Evolutionary conservation across 2,329 filamentous ascomycete genomes (phyloP), one percentile per base, ranked within the genome.

Genomic region (Erysiphe neolycopersici): DNA sequence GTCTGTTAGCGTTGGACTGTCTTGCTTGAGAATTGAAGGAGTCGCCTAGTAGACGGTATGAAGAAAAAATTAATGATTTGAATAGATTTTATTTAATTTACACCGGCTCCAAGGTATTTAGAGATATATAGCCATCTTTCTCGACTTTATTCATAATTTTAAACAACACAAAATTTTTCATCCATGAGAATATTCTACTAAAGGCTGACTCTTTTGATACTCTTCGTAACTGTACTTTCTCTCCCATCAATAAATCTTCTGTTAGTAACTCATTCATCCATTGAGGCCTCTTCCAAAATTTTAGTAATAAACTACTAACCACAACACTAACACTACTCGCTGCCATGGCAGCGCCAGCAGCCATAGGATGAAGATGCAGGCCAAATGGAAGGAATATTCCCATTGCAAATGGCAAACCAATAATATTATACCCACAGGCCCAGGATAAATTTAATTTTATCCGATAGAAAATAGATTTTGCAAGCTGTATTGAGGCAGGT

Each of bases 321-420:
- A 95, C 87, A 4, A 98, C 89, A 47, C 79, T 89, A 40, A 98
- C 83, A 50, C 79, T 87, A 46, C 79, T 89, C 50, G 70, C 73
- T 1, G 85, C 87, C 85, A 98, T 95, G 42, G 89, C 89, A 3
- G 81, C 83, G 17, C 84, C 85, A 1, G 89, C 89, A 42, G 85
- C 84, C 76, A 95, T 87, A 19, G 89, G 85, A 51, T 92, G 89
- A 50, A 95, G 65, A 53, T 84, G 76, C 47, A 80, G 71, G 30
- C 87, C 89, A 50, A 93, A 73, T 0, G 89, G 87, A 4, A 98
- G 65, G 64, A 95, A 91, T 53, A 95, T 63, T 19, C 89, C 89
- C 89, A 95, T 95, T 36, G 89, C 89, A 53, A 98, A 91, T 2
- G 89, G 89, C 13, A 98, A 67, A 1, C 89, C 89, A 47, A 95